These are phyloP conservation scores for Pleurotus ostreatus DNA, from an alignment of 768 basidiomycete species.

Conservation along the genomic window DNA sequence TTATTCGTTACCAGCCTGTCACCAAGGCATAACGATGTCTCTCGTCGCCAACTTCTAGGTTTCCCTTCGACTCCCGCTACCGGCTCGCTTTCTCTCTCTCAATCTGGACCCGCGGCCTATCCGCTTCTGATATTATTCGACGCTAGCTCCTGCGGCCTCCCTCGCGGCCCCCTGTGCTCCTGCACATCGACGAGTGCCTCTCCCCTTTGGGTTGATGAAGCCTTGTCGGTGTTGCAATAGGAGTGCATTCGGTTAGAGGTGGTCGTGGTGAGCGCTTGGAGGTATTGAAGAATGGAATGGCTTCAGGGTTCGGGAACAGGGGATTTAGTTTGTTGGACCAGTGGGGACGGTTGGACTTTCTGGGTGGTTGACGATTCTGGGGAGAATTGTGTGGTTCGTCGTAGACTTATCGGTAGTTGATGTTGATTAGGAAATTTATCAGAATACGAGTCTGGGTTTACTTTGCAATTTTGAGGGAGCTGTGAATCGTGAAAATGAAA, in stretches of 20 bases:
- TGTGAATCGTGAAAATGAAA: no score
- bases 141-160: conserved; percentile 3
- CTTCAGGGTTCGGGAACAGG: neutral
- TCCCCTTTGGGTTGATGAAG: conserved; percentile 9
- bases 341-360: neutral
- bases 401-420: neutral
- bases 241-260: neutral
- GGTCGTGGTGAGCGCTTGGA: neutral
- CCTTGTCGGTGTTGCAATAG: neutral
- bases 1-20: no score
- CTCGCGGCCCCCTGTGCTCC: neutral
- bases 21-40: no score
- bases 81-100: no score
- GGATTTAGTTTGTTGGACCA: neutral
- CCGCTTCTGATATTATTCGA: neutral
- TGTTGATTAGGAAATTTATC: neutral
- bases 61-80: no score
- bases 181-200: neutral
- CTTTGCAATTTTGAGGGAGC: neutral
- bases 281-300: neutral
- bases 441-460: neutral
- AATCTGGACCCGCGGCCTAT: no score
- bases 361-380: neutral
- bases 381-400: neutral
- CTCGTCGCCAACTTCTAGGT: no score